phyloP scores from a whole-genome alignment of 805 yeast genomes.

The Cyberlindnera saturnus region DNA sequence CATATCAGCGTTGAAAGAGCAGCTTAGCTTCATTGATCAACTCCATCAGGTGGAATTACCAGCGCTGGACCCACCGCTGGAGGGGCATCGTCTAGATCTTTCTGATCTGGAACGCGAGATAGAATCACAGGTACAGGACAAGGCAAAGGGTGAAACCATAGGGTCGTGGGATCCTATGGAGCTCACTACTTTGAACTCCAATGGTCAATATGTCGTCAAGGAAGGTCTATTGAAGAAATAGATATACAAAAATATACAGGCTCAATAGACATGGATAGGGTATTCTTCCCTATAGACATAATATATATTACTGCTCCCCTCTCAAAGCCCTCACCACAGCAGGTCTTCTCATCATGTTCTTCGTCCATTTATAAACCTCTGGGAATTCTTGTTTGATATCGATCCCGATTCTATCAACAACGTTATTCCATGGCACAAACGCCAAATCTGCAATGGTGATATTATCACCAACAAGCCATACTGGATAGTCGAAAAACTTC shows the following conservation, averaged over 20 bases:
- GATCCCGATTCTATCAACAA: constrained; percentile 87
- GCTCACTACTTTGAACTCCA: constrained; percentile 27
- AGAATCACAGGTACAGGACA: constrained; percentile 17
- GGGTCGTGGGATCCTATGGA: constrained; percentile 38
- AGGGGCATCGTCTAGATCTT: constrained; percentile 26
- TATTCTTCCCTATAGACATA: not conserved
- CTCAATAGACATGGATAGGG: not conserved
- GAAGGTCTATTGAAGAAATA: constrained; percentile 38
- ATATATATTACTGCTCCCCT: constrained; percentile 40
- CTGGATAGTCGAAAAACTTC: constrained; percentile 85
- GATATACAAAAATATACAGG: not conserved
- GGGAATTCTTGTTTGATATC: constrained; percentile 84
- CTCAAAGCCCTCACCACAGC: constrained; percentile 83
- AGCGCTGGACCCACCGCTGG: constrained; percentile 24
- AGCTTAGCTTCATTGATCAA: constrained; percentile 43
- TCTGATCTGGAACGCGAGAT: constrained; percentile 27
- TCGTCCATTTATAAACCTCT: constrained; percentile 94
- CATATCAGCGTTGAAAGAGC: constrained; percentile 35
- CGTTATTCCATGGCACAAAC: constrained; percentile 96
- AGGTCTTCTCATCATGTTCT: constrained; percentile 91
- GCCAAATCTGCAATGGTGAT: constrained; percentile 84
- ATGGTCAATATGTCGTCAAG: constrained; percentile 37
- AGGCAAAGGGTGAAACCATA: constrained; percentile 34
- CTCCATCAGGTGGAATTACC: constrained; percentile 28
- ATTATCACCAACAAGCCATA: constrained; percentile 88